phyloP scores from a whole-genome alignment of 345 rosid genomes.

The Camelina hispida region DNA sequence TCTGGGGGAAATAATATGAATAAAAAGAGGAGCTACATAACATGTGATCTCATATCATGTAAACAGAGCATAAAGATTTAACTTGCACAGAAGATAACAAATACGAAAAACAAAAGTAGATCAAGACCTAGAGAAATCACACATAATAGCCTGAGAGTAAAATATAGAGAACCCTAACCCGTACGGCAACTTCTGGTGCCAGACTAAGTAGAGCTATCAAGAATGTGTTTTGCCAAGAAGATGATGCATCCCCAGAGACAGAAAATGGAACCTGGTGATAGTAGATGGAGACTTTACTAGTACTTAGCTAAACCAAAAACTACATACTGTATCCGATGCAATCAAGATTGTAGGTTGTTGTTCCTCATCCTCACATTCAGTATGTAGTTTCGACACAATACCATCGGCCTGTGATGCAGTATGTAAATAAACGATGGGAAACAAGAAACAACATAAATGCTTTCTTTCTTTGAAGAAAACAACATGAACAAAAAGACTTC shows the following conservation, averaged over 20 bases:
- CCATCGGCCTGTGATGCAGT: conserved; percentile 73
- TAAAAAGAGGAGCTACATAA: not conserved
- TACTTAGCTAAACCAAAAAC: conserved; percentile 28
- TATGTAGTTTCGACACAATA: conserved; percentile 52
- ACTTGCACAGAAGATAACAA: not conserved
- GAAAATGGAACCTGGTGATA: conserved; percentile 49
- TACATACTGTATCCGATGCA: conserved; percentile 80
- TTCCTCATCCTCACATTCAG: conserved; percentile 44
- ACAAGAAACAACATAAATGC: too few species aligned
- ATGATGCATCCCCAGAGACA: conserved; percentile 50
- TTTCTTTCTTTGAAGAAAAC: not conserved
- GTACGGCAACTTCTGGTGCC: too few species aligned
- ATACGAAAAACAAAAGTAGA: not conserved
- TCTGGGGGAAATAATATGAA: not conserved
- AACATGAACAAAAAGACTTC: not conserved
- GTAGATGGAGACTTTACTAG: conserved; percentile 12
- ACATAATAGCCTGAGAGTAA: not conserved
- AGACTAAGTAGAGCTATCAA: too few species aligned
- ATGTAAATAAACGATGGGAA: too few species aligned
- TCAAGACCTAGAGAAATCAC: conserved; percentile 1
- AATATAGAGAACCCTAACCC: not conserved
- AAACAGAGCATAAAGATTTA: not conserved
- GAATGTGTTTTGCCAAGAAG: not conserved
- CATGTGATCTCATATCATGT: not conserved
- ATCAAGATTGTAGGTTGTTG: conserved; percentile 54